phyloP scores from a whole-genome alignment of 768 basidiomycete genomes.

The Zangia roseola region DNA sequence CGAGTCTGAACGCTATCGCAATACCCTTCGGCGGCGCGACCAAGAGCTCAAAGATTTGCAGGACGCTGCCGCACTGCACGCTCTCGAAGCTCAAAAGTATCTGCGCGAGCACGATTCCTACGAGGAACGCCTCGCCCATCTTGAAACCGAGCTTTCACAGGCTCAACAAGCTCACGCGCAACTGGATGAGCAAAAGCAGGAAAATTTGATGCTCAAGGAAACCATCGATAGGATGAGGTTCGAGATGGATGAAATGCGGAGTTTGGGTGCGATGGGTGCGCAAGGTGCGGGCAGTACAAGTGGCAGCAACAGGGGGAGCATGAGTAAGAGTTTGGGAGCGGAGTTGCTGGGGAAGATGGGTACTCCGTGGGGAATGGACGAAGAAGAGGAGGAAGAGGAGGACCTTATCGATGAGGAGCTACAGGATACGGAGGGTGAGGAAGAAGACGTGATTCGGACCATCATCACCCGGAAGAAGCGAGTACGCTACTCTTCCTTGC shows the following conservation, averaged over 20 bases:
- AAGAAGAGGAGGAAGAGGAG: constrained; percentile 40
- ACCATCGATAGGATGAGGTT: constrained; percentile 94
- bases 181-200: constrained; percentile 91
- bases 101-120: constrained; percentile 64
- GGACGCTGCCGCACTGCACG: constrained; percentile 57
- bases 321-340: constrained; percentile 75
- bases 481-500: constrained; percentile 37
- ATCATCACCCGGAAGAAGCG: constrained; percentile 85
- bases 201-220: constrained; percentile 90
- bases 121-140: constrained; percentile 64
- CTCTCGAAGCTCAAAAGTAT: constrained; percentile 67
- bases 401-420: constrained; percentile 43
- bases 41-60: constrained; percentile 64
- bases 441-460: constrained; percentile 72
- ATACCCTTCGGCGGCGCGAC: constrained; percentile 71
- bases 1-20: constrained; percentile 76
- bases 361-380: constrained; percentile 41
- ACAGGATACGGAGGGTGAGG: constrained; percentile 58
- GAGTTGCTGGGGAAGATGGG: constrained; percentile 68
- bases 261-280: constrained; percentile 35
- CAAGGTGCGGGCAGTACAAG: constrained; percentile 41
- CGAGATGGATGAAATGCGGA: constrained; percentile 90
- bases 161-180: constrained; percentile 72
- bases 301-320: constrained; percentile 51
- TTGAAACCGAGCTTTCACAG: constrained; percentile 69